Conservation (phyloP, 2,329 filamentous ascomycete genomes). For the Alternaria sp. region DNA sequence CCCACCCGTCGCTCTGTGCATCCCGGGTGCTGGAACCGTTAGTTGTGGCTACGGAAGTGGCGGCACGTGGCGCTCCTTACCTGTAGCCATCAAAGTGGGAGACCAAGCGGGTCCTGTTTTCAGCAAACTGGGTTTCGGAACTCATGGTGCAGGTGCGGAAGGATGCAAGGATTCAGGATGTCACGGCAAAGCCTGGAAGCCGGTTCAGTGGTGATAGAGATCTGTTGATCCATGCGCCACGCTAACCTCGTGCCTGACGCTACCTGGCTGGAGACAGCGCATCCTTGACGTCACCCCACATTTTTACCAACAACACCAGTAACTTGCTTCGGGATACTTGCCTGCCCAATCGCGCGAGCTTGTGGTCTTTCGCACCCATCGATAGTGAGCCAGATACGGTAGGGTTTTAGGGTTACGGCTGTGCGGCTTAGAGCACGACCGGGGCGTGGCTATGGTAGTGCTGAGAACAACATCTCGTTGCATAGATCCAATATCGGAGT, state of each 20-base stretch:
- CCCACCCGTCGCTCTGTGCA: conserved; percentile 50
- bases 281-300: conserved; percentile 12
- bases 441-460: not conserved
- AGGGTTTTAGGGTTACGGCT: not conserved
- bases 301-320: not conserved
- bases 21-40: conserved; percentile 11
- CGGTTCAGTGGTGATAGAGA: not conserved
- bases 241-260: conserved; percentile 1
- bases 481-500: not conserved
- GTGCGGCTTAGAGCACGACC: not conserved
- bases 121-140: conserved; percentile 11
- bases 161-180: conserved; percentile 2
- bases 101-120: conserved; percentile 17
- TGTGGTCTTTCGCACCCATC: not conserved
- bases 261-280: not conserved
- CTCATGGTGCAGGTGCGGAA: conserved; percentile 6
- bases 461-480: not conserved
- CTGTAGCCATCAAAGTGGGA: conserved; percentile 18
- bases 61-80: conserved; percentile 3
- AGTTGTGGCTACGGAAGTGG: not conserved
- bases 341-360: not conserved
- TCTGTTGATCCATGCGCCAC: conserved; percentile 1
- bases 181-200: conserved; percentile 1
- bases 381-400: not conserved
- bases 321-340: not conserved